Conservation (phyloP, 2,329 filamentous ascomycete genomes). For the Capronia americana region DNA sequence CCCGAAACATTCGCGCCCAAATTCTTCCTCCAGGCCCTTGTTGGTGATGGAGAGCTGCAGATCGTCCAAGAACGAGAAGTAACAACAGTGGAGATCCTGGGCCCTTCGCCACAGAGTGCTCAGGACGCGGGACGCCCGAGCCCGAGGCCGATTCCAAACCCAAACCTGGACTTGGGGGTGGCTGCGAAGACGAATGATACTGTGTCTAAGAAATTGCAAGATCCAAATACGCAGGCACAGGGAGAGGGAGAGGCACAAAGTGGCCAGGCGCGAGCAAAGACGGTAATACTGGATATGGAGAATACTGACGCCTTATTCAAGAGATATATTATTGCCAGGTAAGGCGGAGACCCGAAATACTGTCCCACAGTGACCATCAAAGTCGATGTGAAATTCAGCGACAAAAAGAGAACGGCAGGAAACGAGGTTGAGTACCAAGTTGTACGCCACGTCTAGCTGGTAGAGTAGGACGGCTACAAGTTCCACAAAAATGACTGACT, state of each 20-base stretch:
- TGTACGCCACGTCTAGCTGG: background rate
- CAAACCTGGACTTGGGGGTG: background rate
- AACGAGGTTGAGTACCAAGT: background rate
- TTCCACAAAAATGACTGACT: constrained; percentile 53
- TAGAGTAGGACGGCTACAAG: background rate
- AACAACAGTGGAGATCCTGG: background rate
- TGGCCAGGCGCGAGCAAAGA: background rate
- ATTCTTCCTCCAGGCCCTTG: background rate
- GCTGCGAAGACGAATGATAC: too few relatives aligned
- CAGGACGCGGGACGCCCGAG: background rate
- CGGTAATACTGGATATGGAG: background rate
- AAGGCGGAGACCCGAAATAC: background rate
- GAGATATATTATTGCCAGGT: background rate
- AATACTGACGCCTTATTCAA: background rate
- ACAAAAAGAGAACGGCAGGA: background rate
- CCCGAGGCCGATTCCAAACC: background rate
- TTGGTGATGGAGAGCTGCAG: background rate
- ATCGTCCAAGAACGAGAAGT: background rate
- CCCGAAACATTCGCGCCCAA: background rate
- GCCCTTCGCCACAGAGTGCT: background rate
- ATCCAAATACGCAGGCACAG: background rate
- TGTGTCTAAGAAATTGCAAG: background rate
- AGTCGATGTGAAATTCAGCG: too few relatives aligned
- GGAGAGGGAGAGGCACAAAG: background rate
- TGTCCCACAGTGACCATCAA: too few relatives aligned